A percentile compares a stretch with the other conserved stretches of the same genome.
These are phyloP conservation scores for Nicotiana sylvestris DNA, from an alignment of 257 asterid genomes.

Conservation along the genomic window DNA sequence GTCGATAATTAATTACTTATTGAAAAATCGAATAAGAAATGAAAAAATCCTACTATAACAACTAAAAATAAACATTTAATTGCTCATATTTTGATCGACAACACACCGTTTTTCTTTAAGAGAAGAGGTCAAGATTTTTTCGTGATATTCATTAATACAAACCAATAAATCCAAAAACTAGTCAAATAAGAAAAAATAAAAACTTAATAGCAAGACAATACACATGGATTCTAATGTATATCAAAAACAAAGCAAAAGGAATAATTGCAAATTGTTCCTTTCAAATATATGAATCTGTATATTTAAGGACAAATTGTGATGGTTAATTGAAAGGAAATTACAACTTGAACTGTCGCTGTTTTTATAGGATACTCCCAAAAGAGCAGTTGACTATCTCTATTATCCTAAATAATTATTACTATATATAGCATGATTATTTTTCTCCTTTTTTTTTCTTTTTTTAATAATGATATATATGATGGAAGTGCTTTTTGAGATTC, in stretches of 20 bases:
- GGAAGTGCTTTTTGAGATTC: not conserved
- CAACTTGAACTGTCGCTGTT: not conserved
- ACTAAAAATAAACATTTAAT: not conserved
- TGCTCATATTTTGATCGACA: not conserved
- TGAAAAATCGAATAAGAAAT: too few species aligned
- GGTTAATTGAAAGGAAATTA: not conserved
- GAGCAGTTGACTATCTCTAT: slow-evolving; percentile 4
- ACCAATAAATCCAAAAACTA: not conserved
- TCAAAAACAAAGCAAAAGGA: not conserved
- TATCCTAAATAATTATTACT: not conserved
- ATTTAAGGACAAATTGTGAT: not conserved
- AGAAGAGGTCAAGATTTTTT: not conserved
- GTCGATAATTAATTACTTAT: too few species aligned
- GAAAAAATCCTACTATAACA: not conserved
- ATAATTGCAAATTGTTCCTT: not conserved
- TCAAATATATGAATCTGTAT: slow-evolving; percentile 3
- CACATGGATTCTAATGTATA: slow-evolving; percentile 6
- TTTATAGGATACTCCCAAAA: slow-evolving; percentile 3
- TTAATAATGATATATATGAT: not conserved
- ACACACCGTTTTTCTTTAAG: too few species aligned
- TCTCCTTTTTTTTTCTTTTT: too few species aligned
- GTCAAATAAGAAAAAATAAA: not conserved
- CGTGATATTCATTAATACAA: not conserved
- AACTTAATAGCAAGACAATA: not conserved
- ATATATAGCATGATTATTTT: not conserved